phyloP scores from a whole-genome alignment of 2,329 filamentous ascomycete genomes.

The Alternaria arborescens region DNA sequence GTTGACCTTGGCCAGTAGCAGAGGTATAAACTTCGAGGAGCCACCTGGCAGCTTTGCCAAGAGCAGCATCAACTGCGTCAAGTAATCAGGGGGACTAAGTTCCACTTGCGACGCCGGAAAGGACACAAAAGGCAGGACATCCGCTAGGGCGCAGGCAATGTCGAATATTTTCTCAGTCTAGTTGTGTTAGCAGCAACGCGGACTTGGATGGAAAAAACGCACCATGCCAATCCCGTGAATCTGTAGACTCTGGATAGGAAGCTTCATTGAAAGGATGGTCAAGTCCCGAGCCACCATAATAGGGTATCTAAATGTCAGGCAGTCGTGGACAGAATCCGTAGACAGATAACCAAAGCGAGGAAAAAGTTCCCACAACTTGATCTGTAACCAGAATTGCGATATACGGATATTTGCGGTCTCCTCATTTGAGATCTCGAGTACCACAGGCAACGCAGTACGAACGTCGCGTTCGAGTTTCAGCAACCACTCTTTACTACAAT shows the following conservation, averaged over 20 bases:
- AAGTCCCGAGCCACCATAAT: conserved; percentile 70
- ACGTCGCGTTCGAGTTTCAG: conserved; percentile 69
- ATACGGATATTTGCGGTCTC: conserved; percentile 65
- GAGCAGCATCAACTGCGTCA: conserved; percentile 27
- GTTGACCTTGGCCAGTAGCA: conserved; percentile 38
- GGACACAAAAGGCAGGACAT: conserved; percentile 39
- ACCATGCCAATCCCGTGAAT: conserved; percentile 44
- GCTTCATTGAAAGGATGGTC: conserved; percentile 50
- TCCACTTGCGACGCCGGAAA: conserved; percentile 21
- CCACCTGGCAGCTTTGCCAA: conserved; percentile 36
- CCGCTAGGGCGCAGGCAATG: conserved; percentile 39
- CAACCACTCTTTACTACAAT: conserved; percentile 67
- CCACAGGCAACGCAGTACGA: conserved; percentile 62
- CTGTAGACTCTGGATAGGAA: conserved; percentile 34
- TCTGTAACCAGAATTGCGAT: conserved; percentile 73
- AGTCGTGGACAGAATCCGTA: conserved; percentile 58
- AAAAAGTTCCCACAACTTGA: conserved; percentile 69
- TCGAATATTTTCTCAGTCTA: conserved; percentile 45
- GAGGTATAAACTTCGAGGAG: conserved; percentile 34
- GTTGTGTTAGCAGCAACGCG: conserved; percentile 5
- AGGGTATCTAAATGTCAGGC: conserved; percentile 70
- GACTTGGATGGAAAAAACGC: neutral
- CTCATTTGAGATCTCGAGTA: conserved; percentile 61
- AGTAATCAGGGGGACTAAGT: conserved; percentile 29
- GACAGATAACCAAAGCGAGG: conserved; percentile 64